Percentiles rank a stretch among this genome's conserved stretches.
phyloP scores from a whole-genome alignment of 2,329 filamentous ascomycete genomes.

The Didymella arachidicola region DNA sequence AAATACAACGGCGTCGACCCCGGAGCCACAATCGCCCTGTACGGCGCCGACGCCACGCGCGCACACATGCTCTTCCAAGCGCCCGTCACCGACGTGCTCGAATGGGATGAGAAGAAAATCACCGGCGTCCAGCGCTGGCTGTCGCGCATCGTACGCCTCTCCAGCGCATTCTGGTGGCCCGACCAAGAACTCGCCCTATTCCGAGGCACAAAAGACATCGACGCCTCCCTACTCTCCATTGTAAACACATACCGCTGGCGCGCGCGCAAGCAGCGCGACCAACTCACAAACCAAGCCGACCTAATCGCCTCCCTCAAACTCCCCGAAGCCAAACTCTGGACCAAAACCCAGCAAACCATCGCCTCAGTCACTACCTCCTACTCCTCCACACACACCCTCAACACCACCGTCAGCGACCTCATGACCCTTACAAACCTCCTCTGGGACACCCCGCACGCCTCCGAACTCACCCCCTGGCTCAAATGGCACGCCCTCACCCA shows the following conservation, averaged over 20 bases:
- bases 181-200: constrained; percentile 36
- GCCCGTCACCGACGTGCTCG: constrained; percentile 80
- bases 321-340: constrained; percentile 63
- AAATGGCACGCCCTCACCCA: constrained; percentile 60
- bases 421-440: constrained; percentile 78
- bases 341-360: constrained; percentile 72
- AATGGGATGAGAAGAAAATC: constrained; percentile 88
- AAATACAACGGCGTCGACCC: constrained; percentile 93
- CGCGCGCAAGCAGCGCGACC: neutral
- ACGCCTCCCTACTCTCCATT: constrained; percentile 33
- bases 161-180: constrained; percentile 35
- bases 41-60: constrained; percentile 83
- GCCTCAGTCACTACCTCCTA: constrained; percentile 72
- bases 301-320: constrained; percentile 26
- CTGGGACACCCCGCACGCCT: constrained; percentile 35
- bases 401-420: constrained; percentile 83
- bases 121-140: constrained; percentile 84
- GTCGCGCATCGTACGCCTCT: constrained; percentile 67
- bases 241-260: constrained; percentile 14
- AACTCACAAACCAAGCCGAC: neutral
- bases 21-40: constrained; percentile 71
- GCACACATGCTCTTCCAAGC: constrained; percentile 91
- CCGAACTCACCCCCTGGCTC: constrained; percentile 55
- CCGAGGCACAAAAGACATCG: constrained; percentile 32
- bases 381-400: constrained; percentile 76